phyloP scores from a whole-genome alignment of 306 rosid genomes.

The Chamaecrista fasciculata region DNA sequence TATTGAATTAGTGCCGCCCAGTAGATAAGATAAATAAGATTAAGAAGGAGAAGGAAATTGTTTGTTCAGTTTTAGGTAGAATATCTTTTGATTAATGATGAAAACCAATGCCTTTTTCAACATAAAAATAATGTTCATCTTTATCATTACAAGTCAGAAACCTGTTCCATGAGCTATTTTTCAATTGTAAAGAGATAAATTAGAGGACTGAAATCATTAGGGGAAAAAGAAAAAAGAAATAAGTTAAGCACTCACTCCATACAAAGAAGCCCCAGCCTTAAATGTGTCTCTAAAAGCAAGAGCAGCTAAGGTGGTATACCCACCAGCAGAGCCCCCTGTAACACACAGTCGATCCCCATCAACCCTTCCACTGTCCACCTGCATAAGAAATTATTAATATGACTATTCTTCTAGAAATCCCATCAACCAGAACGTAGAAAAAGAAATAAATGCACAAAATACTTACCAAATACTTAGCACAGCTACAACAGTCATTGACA shows the following conservation, averaged over 20 bases:
- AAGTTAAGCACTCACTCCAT: constrained; percentile 64
- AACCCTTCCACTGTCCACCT: constrained; percentile 83
- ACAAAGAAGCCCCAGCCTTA: constrained; percentile 90
- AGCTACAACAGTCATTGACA: constrained; percentile 92
- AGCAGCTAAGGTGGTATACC: constrained; percentile 93
- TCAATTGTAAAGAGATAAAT: constrained; percentile 13
- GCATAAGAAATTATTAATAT: constrained; percentile 15
- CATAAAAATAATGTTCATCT: constrained; percentile 9
- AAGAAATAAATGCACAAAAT: constrained; percentile 2
- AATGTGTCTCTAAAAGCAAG: constrained; percentile 77
- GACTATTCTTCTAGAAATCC: not conserved
- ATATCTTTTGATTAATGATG: not conserved
- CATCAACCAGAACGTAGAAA: constrained; percentile 17
- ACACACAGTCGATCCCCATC: constrained; percentile 80
- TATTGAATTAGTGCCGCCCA: not conserved
- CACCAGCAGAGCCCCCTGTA: constrained; percentile 96
- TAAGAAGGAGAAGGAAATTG: not conserved
- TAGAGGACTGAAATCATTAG: not conserved
- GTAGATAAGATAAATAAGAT: not conserved
- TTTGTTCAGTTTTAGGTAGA: not conserved
- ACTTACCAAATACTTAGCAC: constrained; percentile 84
- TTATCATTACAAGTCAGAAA: constrained; percentile 9
- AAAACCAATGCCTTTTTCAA: constrained; percentile 16
- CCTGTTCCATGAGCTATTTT: not conserved
- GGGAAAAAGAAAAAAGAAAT: not conserved